Evolutionary conservation across 352 stramenopile genomes (phyloP).

Genomic region (Pythium chondricola): DNA sequence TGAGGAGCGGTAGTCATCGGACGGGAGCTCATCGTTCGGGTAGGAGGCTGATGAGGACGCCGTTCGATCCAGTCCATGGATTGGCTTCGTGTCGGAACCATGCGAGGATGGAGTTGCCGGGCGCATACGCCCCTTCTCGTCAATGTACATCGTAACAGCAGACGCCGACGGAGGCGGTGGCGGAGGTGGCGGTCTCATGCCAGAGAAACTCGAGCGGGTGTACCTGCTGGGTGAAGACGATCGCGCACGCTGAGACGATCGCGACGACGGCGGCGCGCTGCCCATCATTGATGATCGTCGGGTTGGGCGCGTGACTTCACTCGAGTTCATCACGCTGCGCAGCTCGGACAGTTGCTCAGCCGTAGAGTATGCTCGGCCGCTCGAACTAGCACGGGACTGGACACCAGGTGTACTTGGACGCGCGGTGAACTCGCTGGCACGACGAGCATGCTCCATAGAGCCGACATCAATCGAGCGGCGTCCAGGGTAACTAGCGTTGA

Average conservation of each 20-base stretch:
- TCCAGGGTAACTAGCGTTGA: not conserved
- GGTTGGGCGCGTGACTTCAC: conserved; percentile 25
- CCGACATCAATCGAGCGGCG: conserved; percentile 15
- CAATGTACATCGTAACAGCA: conserved; percentile 13
- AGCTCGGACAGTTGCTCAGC: conserved; percentile 49
- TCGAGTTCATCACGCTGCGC: conserved; percentile 64
- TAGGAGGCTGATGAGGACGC: conserved; percentile 17
- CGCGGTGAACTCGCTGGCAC: conserved; percentile 11
- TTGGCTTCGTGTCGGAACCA: not conserved
- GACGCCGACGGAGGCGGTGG: conserved; percentile 4
- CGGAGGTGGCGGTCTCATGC: conserved; percentile 2
- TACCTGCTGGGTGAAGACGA: conserved; percentile 8
- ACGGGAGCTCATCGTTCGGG: conserved; percentile 5
- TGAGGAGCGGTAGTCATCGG: conserved; percentile 2
- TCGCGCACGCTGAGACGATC: conserved; percentile 1
- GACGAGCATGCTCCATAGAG: conserved; percentile 3
- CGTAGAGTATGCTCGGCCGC: conserved; percentile 29
- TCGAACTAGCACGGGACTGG: conserved; percentile 9
- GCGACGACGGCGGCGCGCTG: not conserved
- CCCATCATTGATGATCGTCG: conserved; percentile 4
- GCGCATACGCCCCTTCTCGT: conserved; percentile 14
- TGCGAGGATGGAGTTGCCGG: conserved; percentile 8
- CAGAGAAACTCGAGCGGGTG: not conserved
- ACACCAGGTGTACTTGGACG: conserved; percentile 4
- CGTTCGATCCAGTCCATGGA: conserved; percentile 17